Evolutionary conservation across 768 basidiomycete genomes (phyloP).

Genomic region (Kwoniella europaea): DNA sequence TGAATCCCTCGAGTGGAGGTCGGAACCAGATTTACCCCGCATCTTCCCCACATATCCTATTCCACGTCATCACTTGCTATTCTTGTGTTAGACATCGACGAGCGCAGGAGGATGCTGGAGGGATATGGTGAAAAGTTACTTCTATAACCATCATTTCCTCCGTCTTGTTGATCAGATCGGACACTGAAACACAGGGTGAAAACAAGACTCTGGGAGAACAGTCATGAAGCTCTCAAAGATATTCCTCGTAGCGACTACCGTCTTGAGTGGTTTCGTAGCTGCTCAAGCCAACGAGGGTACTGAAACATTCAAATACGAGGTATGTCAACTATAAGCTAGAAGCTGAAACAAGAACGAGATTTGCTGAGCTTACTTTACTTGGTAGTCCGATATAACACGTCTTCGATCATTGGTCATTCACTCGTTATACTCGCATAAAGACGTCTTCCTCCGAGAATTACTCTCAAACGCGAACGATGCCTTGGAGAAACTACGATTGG

Average conservation of each 20-base stretch:
- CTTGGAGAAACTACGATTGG: conserved; percentile 88
- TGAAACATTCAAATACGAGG: conserved; percentile 49
- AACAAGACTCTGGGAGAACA: neutral
- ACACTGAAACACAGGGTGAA: neutral
- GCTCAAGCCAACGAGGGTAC: conserved; percentile 19
- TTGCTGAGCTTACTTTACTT: neutral
- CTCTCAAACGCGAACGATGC: conserved; percentile 77
- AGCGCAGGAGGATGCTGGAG: too few species aligned
- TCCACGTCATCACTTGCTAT: conserved; percentile 11
- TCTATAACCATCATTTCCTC: too few species aligned
- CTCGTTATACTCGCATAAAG: conserved; percentile 60
- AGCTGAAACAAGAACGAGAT: neutral
- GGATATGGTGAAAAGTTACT: too few species aligned
- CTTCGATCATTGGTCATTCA: conserved; percentile 92
- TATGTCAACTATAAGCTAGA: conserved; percentile 10
- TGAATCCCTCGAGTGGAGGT: conserved; percentile 6
- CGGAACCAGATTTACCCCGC: neutral
- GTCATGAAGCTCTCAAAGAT: conserved; percentile 12
- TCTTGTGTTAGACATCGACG: too few species aligned
- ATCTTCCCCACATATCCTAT: neutral
- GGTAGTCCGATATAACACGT: conserved; percentile 87
- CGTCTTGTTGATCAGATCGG: neutral
- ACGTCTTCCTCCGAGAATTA: conserved; percentile 69
- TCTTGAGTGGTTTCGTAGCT: neutral
- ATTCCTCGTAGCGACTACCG: neutral